These are phyloP conservation scores for Colletotrichum coccodes DNA, from an alignment of 2,329 filamentous ascomycete genomes.

Conservation along the genomic window DNA sequence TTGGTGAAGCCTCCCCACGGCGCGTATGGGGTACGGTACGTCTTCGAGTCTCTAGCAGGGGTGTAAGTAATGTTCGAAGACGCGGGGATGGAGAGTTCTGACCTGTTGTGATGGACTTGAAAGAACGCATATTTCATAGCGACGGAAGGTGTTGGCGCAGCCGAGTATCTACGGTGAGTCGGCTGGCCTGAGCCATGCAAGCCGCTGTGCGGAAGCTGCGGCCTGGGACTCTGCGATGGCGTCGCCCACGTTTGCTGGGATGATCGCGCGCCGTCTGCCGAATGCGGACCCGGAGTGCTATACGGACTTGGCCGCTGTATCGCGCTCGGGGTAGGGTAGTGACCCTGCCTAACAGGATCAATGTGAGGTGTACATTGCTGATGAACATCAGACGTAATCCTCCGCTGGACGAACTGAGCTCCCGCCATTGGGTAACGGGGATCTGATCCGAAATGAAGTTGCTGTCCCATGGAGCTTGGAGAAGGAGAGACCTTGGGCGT, in stretches of 20 bases:
- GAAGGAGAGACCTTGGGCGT: slow-evolving; percentile 39
- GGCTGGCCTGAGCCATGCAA: slow-evolving; percentile 20
- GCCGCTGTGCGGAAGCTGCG: not conserved
- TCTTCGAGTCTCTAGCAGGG: slow-evolving; percentile 58
- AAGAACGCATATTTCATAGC: slow-evolving; percentile 68
- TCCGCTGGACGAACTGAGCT: slow-evolving; percentile 38
- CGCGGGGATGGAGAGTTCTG: slow-evolving; percentile 35
- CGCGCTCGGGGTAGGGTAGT: not conserved
- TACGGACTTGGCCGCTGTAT: slow-evolving; percentile 18
- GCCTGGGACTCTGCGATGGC: slow-evolving; percentile 10
- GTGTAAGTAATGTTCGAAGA: slow-evolving; percentile 31
- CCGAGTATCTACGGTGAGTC: slow-evolving; percentile 31
- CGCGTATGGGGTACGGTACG: slow-evolving; percentile 70
- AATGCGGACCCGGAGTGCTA: slow-evolving; percentile 12
- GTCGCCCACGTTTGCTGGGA: slow-evolving; percentile 20
- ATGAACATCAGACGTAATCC: slow-evolving; percentile 34
- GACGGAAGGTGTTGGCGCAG: slow-evolving; percentile 42
- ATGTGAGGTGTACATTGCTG: not conserved
- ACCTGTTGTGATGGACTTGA: slow-evolving; percentile 69
- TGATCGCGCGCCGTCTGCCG: not conserved
- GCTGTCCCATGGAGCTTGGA: slow-evolving; percentile 39
- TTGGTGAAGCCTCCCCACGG: slow-evolving; percentile 68
- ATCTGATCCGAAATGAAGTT: slow-evolving; percentile 42
- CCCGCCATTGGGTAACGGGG: slow-evolving; percentile 37
- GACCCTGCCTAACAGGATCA: not conserved